Conservation (phyloP, 345 rosid genomes). For the Triadica sebifera region DNA sequence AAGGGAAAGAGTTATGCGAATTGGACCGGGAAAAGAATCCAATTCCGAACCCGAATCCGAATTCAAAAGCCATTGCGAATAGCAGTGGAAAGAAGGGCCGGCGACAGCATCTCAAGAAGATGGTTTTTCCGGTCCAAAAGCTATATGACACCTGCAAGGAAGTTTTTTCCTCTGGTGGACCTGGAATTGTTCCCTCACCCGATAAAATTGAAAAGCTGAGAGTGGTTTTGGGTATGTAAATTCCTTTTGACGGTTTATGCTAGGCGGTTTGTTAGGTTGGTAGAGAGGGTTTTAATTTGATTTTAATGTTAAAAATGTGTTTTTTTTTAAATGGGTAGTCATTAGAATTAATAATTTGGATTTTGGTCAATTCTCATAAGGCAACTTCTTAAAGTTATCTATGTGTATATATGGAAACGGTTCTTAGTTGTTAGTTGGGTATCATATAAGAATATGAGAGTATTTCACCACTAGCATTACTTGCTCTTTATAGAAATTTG, state of each 20-base stretch:
- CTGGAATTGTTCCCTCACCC: slow-evolving; percentile 61
- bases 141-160: slow-evolving; percentile 70
- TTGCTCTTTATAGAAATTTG: not conserved
- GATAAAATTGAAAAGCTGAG: slow-evolving; percentile 57
- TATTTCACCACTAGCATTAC: too few relatives aligned
- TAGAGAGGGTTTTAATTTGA: not conserved
- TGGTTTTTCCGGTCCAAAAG: slow-evolving; percentile 46
- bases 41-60: slow-evolving; percentile 14
- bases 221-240: slow-evolving; percentile 62
- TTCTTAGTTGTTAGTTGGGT: too few relatives aligned
- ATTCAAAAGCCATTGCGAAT: slow-evolving; percentile 17
- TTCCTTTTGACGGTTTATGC: not conserved
- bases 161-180: slow-evolving; percentile 48
- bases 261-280: not conserved
- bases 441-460: too few relatives aligned
- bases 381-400: not conserved
- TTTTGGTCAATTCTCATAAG: not conserved
- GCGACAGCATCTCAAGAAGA: slow-evolving; percentile 32
- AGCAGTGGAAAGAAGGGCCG: slow-evolving; percentile 37
- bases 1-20: slow-evolving; percentile 40
- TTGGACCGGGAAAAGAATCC: slow-evolving; percentile 31
- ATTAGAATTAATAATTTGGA: not conserved
- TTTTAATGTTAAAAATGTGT: slow-evolving; percentile 10
- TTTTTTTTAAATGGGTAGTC: not conserved
- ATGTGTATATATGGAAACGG: too few relatives aligned